Evolutionary conservation across 1,139 yeast genomes (phyloP), one percentile per base, ranked within the genome.

Genomic region (Kodamaea derodonti): DNA sequence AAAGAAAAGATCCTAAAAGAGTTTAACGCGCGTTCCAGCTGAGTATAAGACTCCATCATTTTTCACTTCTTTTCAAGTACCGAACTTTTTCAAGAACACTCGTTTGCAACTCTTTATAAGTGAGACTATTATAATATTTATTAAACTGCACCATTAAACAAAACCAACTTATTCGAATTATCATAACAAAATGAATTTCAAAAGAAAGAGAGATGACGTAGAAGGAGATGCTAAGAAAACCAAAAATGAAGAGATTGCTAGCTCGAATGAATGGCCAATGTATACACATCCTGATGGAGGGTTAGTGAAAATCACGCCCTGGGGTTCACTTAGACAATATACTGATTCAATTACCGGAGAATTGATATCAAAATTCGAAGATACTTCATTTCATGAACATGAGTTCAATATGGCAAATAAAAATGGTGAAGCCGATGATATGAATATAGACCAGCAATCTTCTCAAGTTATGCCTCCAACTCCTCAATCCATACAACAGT

Each of bases 241-340:
- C 30, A 51, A 54, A 35, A 50, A 41, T 32, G 36, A 45, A 31
- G 41, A 42, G 31, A 41, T 46, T 13, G 28, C 39, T 20, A 39
- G 46, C 16, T 56, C 65, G 11, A 60, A 67, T 28, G 80, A 77
- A 38, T 79, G 80, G 75, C 82, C 84, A 3, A 65, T 72, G 32
- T 79, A 75, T 47, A 62, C 69, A 35, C 84, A 78, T 40, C 85
- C 85, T 2, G 77, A 77, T 14, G 85, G 85, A 5, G 84, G 84
- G 0, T 62, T 67, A 16, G 70, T 79, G 32, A 80, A 78, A 50
- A 75, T 78, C 36, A 76, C 84, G 0, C 84, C 85, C 4, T 74
- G 80, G 66, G 85, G 85, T 36, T 48, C 56, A 36, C 46, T 38
- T 29, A 41, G 74, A 35, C 72, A 68, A 41, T 64, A 48, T 45